Evolutionary conservation across 345 rosid genomes (phyloP), one percentile per base, ranked within the genome.

Genomic region (Acer saccharum): DNA sequence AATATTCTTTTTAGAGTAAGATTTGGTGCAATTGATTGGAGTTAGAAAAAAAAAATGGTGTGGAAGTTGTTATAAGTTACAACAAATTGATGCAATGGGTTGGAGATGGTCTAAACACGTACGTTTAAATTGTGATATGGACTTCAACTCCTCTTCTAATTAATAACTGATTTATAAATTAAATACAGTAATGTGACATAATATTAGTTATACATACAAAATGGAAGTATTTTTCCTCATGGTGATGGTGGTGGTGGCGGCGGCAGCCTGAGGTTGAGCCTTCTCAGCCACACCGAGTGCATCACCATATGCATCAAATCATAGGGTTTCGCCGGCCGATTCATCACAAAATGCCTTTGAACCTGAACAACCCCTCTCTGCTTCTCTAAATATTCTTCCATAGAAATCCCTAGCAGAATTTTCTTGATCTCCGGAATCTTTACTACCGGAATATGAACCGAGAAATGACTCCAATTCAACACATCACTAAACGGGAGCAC

Each of bases 241-340:
- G 52, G 58, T 23, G n/a, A 54, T 16, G 52, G 58, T 23, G n/a
- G 8, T 44, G 1, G 57, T 16, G 18, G 57, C 1, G 16, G 58
- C n/a, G 66, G 77, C 16, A 81, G 44, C 77, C 75, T 79, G 27
- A 75, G 54, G 21, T 88, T 88, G 48, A 88, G 82, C 79, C 91
- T 76, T 76, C 91, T 73, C 11, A 88, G 78, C 89, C 89, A 88
- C 41, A 88, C 78, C 1, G 89, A 88, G 67, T 88, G 91, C 80
- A 88, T 75, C 69, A 78, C 83, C 89, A 88, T 86, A 21, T 84
- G 83, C 80, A 86, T 79, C 39, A 86, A 50, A 68, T 84, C 91
- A 44, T 29, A 86, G 11, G 86, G 85, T 73, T 74, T 74, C 0
- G 89, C 85, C 3, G 89, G 89, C 21, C 89, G 79, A 68, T 86